Percentiles rank a stretch among this genome's conserved stretches.
Conservation (phyloP, 306 rosid genomes). For the Glycine latifolia region DNA sequence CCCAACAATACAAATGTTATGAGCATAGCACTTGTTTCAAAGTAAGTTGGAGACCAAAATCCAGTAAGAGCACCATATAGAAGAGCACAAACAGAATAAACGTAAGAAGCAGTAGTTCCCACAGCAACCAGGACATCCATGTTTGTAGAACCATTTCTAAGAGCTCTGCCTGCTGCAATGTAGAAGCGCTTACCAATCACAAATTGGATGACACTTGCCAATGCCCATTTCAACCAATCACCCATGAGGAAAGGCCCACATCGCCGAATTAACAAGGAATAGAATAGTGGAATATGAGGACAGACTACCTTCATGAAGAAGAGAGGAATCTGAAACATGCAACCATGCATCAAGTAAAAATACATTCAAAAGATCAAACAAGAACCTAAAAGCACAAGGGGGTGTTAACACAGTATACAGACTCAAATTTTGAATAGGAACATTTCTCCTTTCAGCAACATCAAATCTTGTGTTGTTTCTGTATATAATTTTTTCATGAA, state of each 20-base stretch:
- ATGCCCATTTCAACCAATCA: conserved; percentile 98
- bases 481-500: background rate
- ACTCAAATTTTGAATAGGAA: conserved; percentile 12
- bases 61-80: conserved; percentile 95
- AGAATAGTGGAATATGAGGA: conserved; percentile 84
- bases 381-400: conserved; percentile 21
- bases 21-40: conserved; percentile 99
- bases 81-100: conserved; percentile 94
- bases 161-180: conserved; percentile 93
- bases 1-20: conserved; percentile 98
- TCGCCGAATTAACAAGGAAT: conserved; percentile 77
- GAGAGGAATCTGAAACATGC: conserved; percentile 74
- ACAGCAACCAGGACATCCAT: conserved; percentile 98
- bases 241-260: conserved; percentile 93
- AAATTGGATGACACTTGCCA: conserved; percentile 92
- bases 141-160: conserved; percentile 94
- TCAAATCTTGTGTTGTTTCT: conserved; percentile 31
- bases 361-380: conserved; percentile 37
- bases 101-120: conserved; percentile 98
- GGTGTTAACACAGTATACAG: conserved; percentile 16
- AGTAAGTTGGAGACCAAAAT: conserved; percentile 94
- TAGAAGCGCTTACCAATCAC: conserved; percentile 93
- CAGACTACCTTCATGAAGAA: conserved; percentile 84
- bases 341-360: conserved; percentile 45
- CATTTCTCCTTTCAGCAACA: conserved; percentile 27